phyloP scores from a whole-genome alignment of 768 basidiomycete genomes.

The Amanita subjunquillea region DNA sequence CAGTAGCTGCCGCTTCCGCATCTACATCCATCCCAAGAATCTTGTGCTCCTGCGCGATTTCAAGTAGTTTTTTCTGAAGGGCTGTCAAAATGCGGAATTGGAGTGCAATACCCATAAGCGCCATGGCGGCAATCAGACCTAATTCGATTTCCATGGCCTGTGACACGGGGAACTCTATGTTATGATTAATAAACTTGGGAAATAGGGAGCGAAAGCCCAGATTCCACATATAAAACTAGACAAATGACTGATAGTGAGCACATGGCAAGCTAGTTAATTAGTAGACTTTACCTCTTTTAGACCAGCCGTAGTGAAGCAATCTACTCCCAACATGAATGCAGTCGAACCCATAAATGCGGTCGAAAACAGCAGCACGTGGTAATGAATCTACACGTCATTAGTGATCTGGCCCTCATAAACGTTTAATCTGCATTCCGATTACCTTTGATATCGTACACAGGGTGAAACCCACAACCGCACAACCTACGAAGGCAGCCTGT shows the following conservation, averaged over 20 bases:
- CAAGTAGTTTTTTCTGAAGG: constrained; percentile 68
- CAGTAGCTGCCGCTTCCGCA: constrained; percentile 66
- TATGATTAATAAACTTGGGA: constrained; percentile 57
- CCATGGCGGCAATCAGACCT: constrained; percentile 74
- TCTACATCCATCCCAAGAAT: constrained; percentile 52
- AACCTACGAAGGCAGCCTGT: constrained; percentile 30
- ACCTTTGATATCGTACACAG: constrained; percentile 75
- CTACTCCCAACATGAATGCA: constrained; percentile 86
- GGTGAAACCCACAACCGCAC: constrained; percentile 70
- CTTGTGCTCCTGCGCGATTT: constrained; percentile 68
- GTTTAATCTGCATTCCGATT: constrained; percentile 7
- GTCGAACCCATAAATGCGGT: constrained; percentile 88
- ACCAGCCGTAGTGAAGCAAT: constrained; percentile 86
- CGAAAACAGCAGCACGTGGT: constrained; percentile 76
- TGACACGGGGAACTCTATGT: constrained; percentile 71
- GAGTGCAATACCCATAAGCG: constrained; percentile 81
- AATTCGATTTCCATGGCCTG: constrained; percentile 93
- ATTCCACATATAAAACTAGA: constrained; percentile 92
- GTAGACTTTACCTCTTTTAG: constrained; percentile 71
- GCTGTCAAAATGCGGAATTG: constrained; percentile 81
- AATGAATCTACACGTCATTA: constrained; percentile 46
- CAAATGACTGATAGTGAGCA: constrained; percentile 6
- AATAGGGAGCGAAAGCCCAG: constrained; percentile 78
- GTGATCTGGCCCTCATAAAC: constrained; percentile 1
- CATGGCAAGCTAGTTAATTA: constrained; percentile 6